These are phyloP conservation scores for Emergomyces orientalis DNA, from an alignment of 2,329 filamentous ascomycete species.

Conservation along the genomic window DNA sequence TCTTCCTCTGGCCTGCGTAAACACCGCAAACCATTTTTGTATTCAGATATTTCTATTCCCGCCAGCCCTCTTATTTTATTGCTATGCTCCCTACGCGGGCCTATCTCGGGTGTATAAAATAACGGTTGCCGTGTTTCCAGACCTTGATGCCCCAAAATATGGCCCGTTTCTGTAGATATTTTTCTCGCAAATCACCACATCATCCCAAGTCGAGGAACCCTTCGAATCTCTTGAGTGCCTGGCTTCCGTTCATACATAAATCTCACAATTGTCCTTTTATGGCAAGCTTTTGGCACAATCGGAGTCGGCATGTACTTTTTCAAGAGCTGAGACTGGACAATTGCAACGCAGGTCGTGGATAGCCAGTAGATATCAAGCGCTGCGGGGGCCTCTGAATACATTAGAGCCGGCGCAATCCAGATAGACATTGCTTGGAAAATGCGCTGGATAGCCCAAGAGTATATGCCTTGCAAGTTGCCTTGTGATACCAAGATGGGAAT, in stretches of 20 bases:
- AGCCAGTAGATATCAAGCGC: conserved; percentile 45
- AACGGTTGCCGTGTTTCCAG: background rate
- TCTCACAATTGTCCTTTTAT: background rate
- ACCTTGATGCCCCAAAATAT: background rate
- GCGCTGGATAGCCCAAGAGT: background rate
- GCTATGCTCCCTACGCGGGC: background rate
- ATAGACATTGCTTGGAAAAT: conserved; percentile 32
- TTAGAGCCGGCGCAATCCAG: conserved; percentile 30
- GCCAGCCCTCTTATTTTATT: background rate
- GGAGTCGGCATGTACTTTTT: conserved; percentile 33
- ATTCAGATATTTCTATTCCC: background rate
- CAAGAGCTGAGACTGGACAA: conserved; percentile 32
- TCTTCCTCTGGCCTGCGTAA: background rate
- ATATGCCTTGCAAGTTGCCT: background rate
- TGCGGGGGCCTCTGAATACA: conserved; percentile 31
- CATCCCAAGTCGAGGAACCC: background rate
- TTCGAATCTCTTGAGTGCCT: background rate
- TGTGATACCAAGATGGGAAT: conserved; percentile 4
- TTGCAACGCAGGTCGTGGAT: conserved; percentile 35
- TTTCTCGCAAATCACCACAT: background rate
- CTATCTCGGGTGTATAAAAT: background rate
- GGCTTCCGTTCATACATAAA: background rate
- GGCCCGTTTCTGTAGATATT: background rate
- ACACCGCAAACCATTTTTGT: background rate
- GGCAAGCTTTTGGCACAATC: conserved; percentile 24